Percentiles rank a stretch among this genome's conserved stretches.
phyloP scores from a whole-genome alignment of 805 yeast species.

The Candida sakaeoensis region DNA sequence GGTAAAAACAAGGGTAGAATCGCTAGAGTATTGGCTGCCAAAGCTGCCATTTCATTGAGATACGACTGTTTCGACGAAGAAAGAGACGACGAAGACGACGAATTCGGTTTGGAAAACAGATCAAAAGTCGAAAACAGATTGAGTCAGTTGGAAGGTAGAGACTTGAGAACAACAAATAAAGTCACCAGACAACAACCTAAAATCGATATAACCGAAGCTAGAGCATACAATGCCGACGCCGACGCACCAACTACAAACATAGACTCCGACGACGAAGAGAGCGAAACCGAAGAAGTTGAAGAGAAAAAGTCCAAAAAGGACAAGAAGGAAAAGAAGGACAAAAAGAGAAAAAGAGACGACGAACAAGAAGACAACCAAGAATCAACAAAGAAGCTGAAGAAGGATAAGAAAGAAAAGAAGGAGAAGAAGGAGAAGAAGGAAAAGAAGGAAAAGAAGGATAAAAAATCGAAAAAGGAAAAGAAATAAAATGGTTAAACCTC shows the following conservation, averaged over 20 bases:
- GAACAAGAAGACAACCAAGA: conserved; percentile 18
- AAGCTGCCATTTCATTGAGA: conserved; percentile 95
- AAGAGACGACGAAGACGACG: conserved; percentile 87
- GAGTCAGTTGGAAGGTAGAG: conserved; percentile 95
- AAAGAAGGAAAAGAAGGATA: conserved; percentile 26
- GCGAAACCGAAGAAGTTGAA: conserved; percentile 28
- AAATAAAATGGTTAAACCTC: conserved; percentile 11
- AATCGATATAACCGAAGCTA: conserved; percentile 79
- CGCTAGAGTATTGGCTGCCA: conserved; percentile 97
- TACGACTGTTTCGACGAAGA: conserved; percentile 97
- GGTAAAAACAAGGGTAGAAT: conserved; percentile 98
- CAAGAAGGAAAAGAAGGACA: conserved; percentile 21
- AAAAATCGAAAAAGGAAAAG: conserved; percentile 26
- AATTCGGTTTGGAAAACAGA: conserved; percentile 86
- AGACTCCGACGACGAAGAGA: conserved; percentile 20
- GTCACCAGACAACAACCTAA: conserved; percentile 80
- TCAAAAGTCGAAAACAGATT: conserved; percentile 92
- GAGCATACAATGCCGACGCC: conserved; percentile 93
- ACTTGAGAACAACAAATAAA: conserved; percentile 83
- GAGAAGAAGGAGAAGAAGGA: conserved; percentile 29
- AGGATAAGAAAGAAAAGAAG: conserved; percentile 22
- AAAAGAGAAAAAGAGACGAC: conserved; percentile 26
- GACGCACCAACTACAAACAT: conserved; percentile 56
- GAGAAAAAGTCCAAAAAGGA: conserved; percentile 27
- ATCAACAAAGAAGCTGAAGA: conserved; percentile 15